Percentiles rank a stretch among this genome's conserved stretches.
Conservation (phyloP, 768 basidiomycete species). For the Rickenella mellea region DNA sequence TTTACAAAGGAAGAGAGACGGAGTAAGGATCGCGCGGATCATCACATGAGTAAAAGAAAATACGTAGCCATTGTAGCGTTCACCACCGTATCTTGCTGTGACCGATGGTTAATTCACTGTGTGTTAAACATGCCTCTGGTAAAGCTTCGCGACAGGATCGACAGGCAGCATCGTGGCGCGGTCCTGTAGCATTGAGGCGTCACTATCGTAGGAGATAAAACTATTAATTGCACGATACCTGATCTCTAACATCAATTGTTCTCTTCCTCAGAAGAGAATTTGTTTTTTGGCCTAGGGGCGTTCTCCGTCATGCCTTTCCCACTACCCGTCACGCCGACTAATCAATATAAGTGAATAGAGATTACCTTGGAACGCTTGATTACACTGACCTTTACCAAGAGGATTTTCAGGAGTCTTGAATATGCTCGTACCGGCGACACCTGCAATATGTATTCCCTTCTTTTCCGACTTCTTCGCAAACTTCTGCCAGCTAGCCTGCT, state of each 20-base stretch:
- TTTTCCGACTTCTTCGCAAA: conserved; percentile 92
- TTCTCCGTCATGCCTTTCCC: conserved; percentile 85
- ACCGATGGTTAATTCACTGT: no score
- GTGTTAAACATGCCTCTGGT: no score
- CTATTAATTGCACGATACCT: neutral
- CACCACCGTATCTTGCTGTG: no score
- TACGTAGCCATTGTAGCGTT: no score
- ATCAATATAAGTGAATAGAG: conserved; percentile 2
- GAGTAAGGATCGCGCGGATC: no score
- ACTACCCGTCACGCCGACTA: conserved; percentile 87
- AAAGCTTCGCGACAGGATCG: no score
- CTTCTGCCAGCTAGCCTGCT: conserved; percentile 88
- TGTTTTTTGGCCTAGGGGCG: conserved; percentile 61
- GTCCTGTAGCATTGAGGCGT: no score
- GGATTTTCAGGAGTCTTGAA: conserved; percentile 95
- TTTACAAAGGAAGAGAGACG: no score
- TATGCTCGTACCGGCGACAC: conserved; percentile 80
- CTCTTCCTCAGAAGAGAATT: conserved; percentile 50
- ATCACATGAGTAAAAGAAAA: no score
- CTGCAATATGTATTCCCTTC: conserved; percentile 88
- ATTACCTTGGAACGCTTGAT: neutral
- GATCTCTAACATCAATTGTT: conserved; percentile 14
- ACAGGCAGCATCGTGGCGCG: no score
- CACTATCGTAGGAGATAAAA: no score
- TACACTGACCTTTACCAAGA: conserved; percentile 60